phyloP scores from a whole-genome alignment of 805 yeast genomes.

The Cyberlindnera petersonii region DNA sequence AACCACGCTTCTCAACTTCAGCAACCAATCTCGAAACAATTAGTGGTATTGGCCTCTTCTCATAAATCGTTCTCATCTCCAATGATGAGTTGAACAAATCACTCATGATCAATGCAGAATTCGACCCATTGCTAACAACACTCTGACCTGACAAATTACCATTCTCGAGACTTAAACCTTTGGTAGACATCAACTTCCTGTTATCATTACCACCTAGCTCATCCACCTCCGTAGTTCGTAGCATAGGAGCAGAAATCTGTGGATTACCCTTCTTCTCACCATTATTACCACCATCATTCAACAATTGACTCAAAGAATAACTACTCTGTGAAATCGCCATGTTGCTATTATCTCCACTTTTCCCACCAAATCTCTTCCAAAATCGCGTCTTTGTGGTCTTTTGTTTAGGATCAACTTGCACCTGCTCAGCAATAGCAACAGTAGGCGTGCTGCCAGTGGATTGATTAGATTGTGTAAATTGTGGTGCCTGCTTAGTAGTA shows the following conservation, averaged over 20 bases:
- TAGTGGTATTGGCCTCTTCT: slow-evolving; percentile 61
- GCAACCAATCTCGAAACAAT: slow-evolving; percentile 66
- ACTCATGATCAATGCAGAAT: slow-evolving; percentile 18
- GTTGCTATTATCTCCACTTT: slow-evolving; percentile 18
- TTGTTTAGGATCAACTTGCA: slow-evolving; percentile 18
- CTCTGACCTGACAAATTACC: slow-evolving; percentile 9
- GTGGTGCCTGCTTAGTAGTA: no score
- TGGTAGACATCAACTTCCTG: slow-evolving; percentile 29
- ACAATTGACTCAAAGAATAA: slow-evolving; percentile 16
- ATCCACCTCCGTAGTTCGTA: slow-evolving; percentile 32
- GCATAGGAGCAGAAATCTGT: slow-evolving; percentile 35
- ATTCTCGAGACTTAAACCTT: slow-evolving; percentile 12
- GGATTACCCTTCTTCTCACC: slow-evolving; percentile 19
- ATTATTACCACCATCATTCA: slow-evolving; percentile 17
- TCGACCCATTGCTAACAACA: slow-evolving; percentile 2
- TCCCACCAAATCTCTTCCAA: slow-evolving; percentile 29
- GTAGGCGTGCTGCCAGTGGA: slow-evolving; percentile 6
- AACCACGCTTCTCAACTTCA: slow-evolving; percentile 75
- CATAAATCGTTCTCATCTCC: slow-evolving; percentile 58
- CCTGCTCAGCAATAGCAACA: slow-evolving; percentile 9
- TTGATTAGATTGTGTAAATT: background rate
- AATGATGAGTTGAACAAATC: slow-evolving; percentile 43
- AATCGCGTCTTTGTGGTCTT: slow-evolving; percentile 28
- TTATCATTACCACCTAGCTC: slow-evolving; percentile 35
- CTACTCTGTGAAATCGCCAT: slow-evolving; percentile 20